Base-by-base conservation (phyloP, 1,284 basidiomycete species). In the Irpex rosettiformis region DNA sequence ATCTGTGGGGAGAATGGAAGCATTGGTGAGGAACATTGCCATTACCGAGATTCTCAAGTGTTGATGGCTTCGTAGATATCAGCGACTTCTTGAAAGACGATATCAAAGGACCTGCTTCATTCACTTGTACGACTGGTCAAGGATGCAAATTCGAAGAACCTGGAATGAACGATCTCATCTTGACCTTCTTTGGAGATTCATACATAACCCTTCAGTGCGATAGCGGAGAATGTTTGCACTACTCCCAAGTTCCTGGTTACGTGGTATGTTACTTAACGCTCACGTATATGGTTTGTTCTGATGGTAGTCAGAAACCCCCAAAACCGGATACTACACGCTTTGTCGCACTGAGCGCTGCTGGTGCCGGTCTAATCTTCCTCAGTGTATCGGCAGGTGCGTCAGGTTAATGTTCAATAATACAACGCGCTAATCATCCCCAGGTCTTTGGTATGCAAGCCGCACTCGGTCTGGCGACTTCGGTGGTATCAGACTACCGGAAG, bases 1-100 rank as follows among this genome's bases (percentile, higher is more conserved):
- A 84, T 99, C 4, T 99, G 96, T 67, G 96, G 96, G 10, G 94
- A 99, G 71, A 85, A 93, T 54, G 96, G 96, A 11, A 96, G 93
- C 68, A 87, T 99, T 61, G 92, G 93, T 94, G 64, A 65, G 91
- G 81, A 24, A 10, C 3, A 21, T 47, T 10, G 18, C 22, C 22
- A 10, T 47, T 8, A 8, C 10, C 25, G 48, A 11, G 48, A 22
- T 5, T 29, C n/a, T 27, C 22, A 22, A 51, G 4, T 48, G 28
- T 40, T 33, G 6, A n/a, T 48, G 10, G 37, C n/a, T 37, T 43
- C 51, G 2, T 66, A 94, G 95, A 98, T 71, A 98, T 99, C 66
- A 86, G 88, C 58, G 96, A 99, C 61, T 98, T 98, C 74, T 79
- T 99, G 62, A 82, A 75, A 24, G 89, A 97, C 65, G 86, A 93